phyloP scores from a whole-genome alignment of 306 rosid genomes.

The Vigna angularis region DNA sequence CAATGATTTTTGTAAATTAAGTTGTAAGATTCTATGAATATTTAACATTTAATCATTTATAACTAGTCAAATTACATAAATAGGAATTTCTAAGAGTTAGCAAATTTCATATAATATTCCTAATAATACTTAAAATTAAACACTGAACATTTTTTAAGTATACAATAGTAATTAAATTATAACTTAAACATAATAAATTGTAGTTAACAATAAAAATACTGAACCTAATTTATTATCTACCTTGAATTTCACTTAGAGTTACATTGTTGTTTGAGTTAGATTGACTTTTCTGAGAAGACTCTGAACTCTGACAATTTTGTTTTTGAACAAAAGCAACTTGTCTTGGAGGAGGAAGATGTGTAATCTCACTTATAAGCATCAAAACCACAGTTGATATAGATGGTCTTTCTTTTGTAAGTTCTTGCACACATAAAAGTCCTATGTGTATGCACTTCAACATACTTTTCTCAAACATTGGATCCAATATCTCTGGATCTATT shows the following conservation, averaged over 20 bases:
- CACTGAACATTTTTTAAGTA: neutral
- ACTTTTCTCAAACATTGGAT: constrained; percentile 36
- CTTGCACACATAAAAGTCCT: constrained; percentile 51
- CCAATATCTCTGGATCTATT: constrained; percentile 43
- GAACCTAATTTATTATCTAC: constrained; percentile 8
- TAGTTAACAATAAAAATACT: neutral
- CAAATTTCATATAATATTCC: neutral
- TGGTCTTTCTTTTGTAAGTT: constrained; percentile 52
- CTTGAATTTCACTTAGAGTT: constrained; percentile 46
- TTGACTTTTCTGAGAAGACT: constrained; percentile 44
- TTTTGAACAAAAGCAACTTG: constrained; percentile 50
- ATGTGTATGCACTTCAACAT: constrained; percentile 49
- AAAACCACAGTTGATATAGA: constrained; percentile 46
- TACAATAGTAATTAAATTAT: neutral
- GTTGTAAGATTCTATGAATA: too few relatives aligned
- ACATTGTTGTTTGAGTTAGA: constrained; percentile 45
- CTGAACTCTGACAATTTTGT: constrained; percentile 19
- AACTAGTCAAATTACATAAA: neutral
- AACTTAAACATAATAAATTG: neutral
- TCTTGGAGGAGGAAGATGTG: constrained; percentile 46
- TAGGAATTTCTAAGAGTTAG: neutral
- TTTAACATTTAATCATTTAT: too few relatives aligned
- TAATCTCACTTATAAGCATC: constrained; percentile 54
- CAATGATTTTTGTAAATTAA: too few relatives aligned
- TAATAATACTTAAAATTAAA: neutral